Conservation (phyloP, 2,329 filamentous ascomycete genomes). For the Scedosporium apiospermum region DNA sequence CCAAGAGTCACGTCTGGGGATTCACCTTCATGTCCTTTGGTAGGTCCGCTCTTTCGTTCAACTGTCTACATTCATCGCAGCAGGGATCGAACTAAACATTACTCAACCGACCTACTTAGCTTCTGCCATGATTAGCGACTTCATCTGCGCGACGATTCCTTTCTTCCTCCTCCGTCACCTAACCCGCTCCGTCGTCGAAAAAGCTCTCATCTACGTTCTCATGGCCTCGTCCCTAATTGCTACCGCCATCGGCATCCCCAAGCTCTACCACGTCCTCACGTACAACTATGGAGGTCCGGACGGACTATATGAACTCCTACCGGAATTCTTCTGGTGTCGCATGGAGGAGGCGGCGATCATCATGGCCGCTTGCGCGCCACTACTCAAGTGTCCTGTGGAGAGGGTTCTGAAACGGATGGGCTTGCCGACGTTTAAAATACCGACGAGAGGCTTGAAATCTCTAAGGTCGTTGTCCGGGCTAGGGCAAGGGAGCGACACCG, state of each 20-base stretch:
- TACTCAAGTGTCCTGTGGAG: slow-evolving; percentile 2
- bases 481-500: neutral
- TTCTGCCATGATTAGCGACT: neutral
- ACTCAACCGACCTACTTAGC: neutral
- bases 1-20: neutral
- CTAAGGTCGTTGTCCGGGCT: neutral
- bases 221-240: slow-evolving; percentile 1
- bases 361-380: slow-evolving; percentile 1
- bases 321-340: neutral
- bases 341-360: slow-evolving; percentile 5
- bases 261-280: slow-evolving; percentile 2
- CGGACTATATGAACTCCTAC: neutral
- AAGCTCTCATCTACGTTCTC: neutral
- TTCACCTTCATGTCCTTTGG: slow-evolving; percentile 1
- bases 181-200: neutral
- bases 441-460: neutral
- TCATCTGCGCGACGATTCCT: neutral
- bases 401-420: neutral
- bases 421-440: neutral
- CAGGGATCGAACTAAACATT: neutral
- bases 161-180: slow-evolving; percentile 1
- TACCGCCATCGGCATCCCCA: neutral
- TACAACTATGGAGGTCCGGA: neutral
- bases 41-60: neutral
- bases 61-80: no score